Evolutionary conservation across 805 yeast genomes (phyloP), one percentile per base, ranked within the genome.

Genomic region (Cyberlindnera sargentensis): DNA sequence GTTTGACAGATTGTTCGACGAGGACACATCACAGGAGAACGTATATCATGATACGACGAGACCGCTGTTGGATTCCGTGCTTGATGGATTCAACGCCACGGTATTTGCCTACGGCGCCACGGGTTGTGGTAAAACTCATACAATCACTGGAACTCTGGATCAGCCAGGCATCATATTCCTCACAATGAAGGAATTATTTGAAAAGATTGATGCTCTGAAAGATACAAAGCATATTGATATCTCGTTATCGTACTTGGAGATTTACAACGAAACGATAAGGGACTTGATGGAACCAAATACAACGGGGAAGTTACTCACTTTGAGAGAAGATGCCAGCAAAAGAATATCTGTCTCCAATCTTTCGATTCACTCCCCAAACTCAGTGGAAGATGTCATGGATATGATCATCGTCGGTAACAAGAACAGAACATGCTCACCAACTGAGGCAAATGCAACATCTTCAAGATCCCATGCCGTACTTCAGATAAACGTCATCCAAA

Each of bases 91-190:
- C 63, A 89, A 91, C 60, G 82, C 95, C 5, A 88, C 96, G 0
- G 87, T 90, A 0, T 90, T 90, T 67, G 97, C 98, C 1, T 90
- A 90, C 60, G 98, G 98, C 1, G 95, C 98, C 28, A 90, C 98
- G 0, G 98, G 98, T 0, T 90, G 97, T 62, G 98, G 98, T n/a
- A 90, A 90, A 59, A 90, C 97, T 0, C 88, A 84, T 60, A 90
- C 98, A 0, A 84, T 90, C 30, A 76, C 83, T 58, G 96, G 96
- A 0, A 74, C 81, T 0, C 72, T 79, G 0, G 75, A 75, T 2
- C 65, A 73, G 26, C 96, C 95, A 0, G 96, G 96, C 0, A 75
- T 90, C 10, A 83, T 88, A 0, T 85, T 81, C 53, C 64, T 82
- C 35, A 82, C 96, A 0, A 80, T 87, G 82, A 70, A 76, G 48